A percentile compares a stretch with the other conserved stretches of the same genome.
Evolutionary conservation across 805 yeast genomes (phyloP).

Genomic region (Pichia membranifaciens): DNA sequence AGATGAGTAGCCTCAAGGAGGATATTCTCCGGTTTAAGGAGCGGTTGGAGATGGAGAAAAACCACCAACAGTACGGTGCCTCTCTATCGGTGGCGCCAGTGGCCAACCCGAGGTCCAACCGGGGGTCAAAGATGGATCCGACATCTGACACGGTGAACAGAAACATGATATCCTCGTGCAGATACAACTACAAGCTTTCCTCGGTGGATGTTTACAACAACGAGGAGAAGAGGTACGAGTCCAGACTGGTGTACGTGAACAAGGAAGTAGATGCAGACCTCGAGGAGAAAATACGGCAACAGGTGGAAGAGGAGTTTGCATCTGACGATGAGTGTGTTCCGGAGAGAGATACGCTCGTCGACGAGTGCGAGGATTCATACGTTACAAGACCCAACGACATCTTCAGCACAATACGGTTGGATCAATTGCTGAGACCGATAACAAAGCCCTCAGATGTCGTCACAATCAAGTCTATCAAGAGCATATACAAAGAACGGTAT

Average conservation of each 20-base stretch:
- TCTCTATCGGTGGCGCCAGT: slow-evolving; percentile 14
- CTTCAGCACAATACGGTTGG: slow-evolving; percentile 45
- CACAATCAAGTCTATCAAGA: slow-evolving; percentile 60
- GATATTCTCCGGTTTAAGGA: slow-evolving; percentile 24
- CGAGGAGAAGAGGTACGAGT: slow-evolving; percentile 16
- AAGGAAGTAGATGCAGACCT: slow-evolving; percentile 19
- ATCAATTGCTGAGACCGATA: slow-evolving; percentile 67
- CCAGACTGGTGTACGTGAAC: slow-evolving; percentile 23
- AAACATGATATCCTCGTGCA: slow-evolving; percentile 20
- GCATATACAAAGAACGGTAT: slow-evolving; percentile 55
- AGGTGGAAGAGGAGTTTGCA: slow-evolving; percentile 28
- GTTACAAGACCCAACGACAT: slow-evolving; percentile 23
- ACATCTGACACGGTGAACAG: slow-evolving; percentile 22
- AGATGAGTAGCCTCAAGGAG: slow-evolving; percentile 9
- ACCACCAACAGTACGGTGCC: slow-evolving; percentile 15
- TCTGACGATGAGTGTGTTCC: slow-evolving; percentile 15
- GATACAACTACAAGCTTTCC: slow-evolving; percentile 20
- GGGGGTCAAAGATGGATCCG: slow-evolving; percentile 29
- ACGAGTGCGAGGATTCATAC: slow-evolving; percentile 19
- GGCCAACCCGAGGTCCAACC: slow-evolving; percentile 14
- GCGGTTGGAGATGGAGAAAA: slow-evolving; percentile 10
- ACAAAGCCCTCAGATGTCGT: slow-evolving; percentile 75
- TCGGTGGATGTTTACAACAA: slow-evolving; percentile 18
- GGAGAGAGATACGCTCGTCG: slow-evolving; percentile 6
- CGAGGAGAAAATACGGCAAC: slow-evolving; percentile 22